Conservation (phyloP, 1,284 basidiomycete species). For the Heterobasidion occidentale region DNA sequence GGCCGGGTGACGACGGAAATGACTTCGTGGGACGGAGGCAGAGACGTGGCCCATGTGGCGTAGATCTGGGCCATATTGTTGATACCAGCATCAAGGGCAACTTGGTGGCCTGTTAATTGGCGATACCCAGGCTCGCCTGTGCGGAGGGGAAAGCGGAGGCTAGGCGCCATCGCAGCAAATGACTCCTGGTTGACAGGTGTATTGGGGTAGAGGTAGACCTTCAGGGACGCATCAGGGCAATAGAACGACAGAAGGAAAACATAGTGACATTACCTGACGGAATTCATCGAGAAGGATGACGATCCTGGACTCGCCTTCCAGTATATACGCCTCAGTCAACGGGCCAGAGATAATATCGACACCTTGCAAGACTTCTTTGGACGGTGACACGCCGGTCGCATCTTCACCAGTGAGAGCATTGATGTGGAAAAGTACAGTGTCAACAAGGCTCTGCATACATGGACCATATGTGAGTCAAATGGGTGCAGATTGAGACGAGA, state of each 20-base stretch:
- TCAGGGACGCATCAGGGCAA: neutral
- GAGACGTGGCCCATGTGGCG: slow-evolving; percentile 58
- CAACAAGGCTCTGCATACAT: slow-evolving; percentile 38
- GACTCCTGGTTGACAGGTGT: slow-evolving; percentile 31
- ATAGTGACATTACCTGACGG: slow-evolving; percentile 37
- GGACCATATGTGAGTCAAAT: too few relatives aligned
- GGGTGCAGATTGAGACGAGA: neutral
- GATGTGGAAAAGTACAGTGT: slow-evolving; percentile 73
- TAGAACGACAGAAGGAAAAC: neutral
- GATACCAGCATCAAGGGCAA: slow-evolving; percentile 34
- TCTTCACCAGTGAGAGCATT: slow-evolving; percentile 73
- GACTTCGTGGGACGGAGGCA: slow-evolving; percentile 47
- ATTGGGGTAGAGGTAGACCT: slow-evolving; percentile 63
- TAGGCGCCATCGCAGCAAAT: slow-evolving; percentile 34
- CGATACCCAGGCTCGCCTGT: slow-evolving; percentile 31
- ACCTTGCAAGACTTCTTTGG: slow-evolving; percentile 40
- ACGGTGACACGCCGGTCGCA: slow-evolving; percentile 20
- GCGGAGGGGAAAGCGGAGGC: slow-evolving; percentile 49
- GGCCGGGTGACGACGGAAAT: slow-evolving; percentile 39
- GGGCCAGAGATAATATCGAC: slow-evolving; percentile 51
- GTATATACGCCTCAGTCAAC: slow-evolving; percentile 48
- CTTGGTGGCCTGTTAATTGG: slow-evolving; percentile 49
- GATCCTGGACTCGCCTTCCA: slow-evolving; percentile 36
- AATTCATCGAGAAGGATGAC: slow-evolving; percentile 63
- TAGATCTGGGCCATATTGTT: slow-evolving; percentile 43